Evolutionary conservation across 352 stramenopile genomes (phyloP).

Genomic region (Phytophthora sansomeana): DNA sequence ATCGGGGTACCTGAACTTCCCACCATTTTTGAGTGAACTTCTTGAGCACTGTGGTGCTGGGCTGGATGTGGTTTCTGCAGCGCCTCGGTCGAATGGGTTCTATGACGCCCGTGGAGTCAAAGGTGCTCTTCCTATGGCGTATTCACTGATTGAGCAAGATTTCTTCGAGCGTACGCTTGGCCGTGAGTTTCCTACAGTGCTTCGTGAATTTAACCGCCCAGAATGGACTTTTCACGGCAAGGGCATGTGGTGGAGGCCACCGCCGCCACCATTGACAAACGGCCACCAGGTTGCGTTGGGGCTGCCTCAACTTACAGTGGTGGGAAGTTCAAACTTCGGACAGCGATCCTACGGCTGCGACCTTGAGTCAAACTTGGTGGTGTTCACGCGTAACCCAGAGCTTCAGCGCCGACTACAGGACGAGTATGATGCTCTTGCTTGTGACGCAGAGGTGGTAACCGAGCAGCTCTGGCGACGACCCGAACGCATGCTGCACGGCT

Average conservation of each 20-base stretch:
- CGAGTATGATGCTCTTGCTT: conserved; percentile 61
- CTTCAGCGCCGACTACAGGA: conserved; percentile 55
- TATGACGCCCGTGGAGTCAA: conserved; percentile 75
- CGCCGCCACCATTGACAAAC: conserved; percentile 10
- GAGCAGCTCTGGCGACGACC: conserved; percentile 68
- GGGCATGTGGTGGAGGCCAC: conserved; percentile 81
- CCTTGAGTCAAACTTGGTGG: conserved; percentile 75
- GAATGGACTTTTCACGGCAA: conserved; percentile 88
- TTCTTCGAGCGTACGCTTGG: conserved; percentile 68
- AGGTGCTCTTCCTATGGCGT: conserved; percentile 81
- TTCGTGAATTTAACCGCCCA: conserved; percentile 76
- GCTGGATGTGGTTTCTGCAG: conserved; percentile 72
- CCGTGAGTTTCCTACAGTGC: conserved; percentile 45
- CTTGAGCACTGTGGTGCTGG: conserved; percentile 52
- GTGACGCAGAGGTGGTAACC: conserved; percentile 62
- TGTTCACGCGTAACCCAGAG: conserved; percentile 64
- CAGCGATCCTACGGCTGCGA: conserved; percentile 80
- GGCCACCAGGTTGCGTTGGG: conserved; percentile 4
- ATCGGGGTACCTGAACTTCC: conserved; percentile 86
- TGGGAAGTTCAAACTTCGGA: conserved; percentile 86
- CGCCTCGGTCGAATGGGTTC: conserved; percentile 78
- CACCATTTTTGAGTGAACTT: conserved; percentile 64
- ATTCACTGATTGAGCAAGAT: conserved; percentile 84
- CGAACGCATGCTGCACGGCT: conserved; percentile 58
- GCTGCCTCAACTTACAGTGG: conserved; percentile 58